These are phyloP conservation scores for Rosa chinensis DNA, from an alignment of 306 rosid genomes.

Conservation along the genomic window DNA sequence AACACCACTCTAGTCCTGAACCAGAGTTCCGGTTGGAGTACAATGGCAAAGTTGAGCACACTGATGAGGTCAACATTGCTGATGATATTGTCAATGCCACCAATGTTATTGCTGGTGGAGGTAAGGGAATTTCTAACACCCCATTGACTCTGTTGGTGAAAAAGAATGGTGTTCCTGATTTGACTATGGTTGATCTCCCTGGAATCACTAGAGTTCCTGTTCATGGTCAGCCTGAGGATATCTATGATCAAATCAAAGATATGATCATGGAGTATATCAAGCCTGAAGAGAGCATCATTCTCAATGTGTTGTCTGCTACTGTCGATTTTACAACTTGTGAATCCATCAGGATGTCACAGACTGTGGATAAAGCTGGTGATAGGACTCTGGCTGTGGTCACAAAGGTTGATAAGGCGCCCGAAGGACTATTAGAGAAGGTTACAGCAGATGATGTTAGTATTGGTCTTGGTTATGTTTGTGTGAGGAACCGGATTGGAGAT, in stretches of 20 bases:
- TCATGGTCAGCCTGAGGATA: neutral
- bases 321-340: neutral
- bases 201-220: neutral
- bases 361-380: neutral
- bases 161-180: neutral
- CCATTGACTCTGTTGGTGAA: neutral
- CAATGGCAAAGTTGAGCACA: neutral
- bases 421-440: neutral
- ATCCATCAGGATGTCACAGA: neutral
- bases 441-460: neutral
- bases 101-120: neutral
- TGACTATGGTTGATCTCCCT: constrained; percentile 3
- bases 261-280: neutral
- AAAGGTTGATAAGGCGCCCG: neutral
- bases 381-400: neutral
- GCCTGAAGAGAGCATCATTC: neutral
- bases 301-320: neutral
- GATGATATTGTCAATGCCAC: neutral
- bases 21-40: neutral
- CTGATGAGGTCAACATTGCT: neutral
- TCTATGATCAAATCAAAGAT: neutral
- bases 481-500: constrained; percentile 3
- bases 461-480: neutral
- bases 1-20: neutral
- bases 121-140: neutral